Percentiles rank a stretch among this genome's conserved stretches.
Conservation (phyloP, 2,329 filamentous ascomycete species). For the Cercospora berteroae region DNA sequence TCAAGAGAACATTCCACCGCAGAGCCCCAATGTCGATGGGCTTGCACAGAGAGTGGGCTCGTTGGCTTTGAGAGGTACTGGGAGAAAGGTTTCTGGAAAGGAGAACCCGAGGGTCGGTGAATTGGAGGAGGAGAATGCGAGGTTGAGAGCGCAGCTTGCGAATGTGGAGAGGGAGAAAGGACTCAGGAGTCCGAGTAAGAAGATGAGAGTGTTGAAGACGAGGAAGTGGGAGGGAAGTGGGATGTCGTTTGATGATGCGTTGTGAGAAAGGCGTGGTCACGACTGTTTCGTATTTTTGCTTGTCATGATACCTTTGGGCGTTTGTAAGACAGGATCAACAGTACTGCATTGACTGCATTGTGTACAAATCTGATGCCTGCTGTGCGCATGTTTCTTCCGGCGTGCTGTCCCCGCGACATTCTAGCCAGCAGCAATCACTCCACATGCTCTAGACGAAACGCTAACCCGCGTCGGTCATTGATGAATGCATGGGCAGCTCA, state of each 20-base stretch:
- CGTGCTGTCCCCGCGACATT: too few species aligned
- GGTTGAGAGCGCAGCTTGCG: constrained; percentile 41
- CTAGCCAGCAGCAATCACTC: too few species aligned
- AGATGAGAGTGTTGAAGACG: constrained; percentile 50
- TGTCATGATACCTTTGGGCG: not conserved
- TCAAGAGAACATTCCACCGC: constrained; percentile 9
- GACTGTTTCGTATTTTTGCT: not conserved
- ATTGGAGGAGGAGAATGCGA: constrained; percentile 49
- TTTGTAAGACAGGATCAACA: not conserved
- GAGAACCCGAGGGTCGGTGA: constrained; percentile 32
- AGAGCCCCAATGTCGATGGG: constrained; percentile 1
- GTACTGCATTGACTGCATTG: not conserved
- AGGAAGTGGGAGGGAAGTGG: constrained; percentile 47
- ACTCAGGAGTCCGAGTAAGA: constrained; percentile 47
- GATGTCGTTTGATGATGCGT: constrained; percentile 32
- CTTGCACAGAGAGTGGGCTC: constrained; percentile 13
- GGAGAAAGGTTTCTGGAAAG: constrained; percentile 21
- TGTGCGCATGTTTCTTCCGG: too few species aligned
- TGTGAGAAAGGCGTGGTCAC: not conserved
- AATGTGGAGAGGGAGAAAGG: constrained; percentile 42
- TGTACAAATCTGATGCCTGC: too few species aligned
- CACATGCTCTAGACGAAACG: too few species aligned
- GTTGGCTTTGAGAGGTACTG: constrained; percentile 17
- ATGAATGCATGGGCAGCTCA: too few species aligned
- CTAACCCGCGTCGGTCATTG: too few species aligned